Conservation (phyloP, 768 basidiomycete genomes). For the Boletus reticuloceps region DNA sequence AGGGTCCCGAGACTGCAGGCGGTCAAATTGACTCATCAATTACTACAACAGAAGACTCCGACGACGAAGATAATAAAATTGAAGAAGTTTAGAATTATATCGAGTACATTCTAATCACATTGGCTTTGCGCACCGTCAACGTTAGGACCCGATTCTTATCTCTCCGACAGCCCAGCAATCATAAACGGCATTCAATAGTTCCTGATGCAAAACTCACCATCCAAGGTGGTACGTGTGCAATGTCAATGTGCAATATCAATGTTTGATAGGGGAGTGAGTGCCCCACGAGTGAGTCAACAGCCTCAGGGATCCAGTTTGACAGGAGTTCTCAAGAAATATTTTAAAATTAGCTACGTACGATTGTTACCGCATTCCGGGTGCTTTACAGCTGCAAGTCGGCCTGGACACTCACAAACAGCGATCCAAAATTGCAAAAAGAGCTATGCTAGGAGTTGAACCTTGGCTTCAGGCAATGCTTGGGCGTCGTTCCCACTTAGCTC, state of each 20-base stretch:
- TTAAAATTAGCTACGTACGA: slow-evolving; percentile 25
- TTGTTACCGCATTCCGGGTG: slow-evolving; percentile 12
- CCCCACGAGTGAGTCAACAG: slow-evolving; percentile 24
- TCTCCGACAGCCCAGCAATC: not conserved
- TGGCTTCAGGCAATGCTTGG: not conserved
- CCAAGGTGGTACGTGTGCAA: not conserved
- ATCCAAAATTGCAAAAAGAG: not conserved
- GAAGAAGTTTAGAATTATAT: slow-evolving; percentile 60
- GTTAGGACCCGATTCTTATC: not conserved
- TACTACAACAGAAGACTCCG: slow-evolving; percentile 27
- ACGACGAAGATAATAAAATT: slow-evolving; percentile 71
- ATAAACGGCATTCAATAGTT: not conserved
- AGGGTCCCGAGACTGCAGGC: slow-evolving; percentile 49
- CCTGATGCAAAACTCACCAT: not conserved
- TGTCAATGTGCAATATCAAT: not conserved
- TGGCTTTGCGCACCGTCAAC: slow-evolving; percentile 1
- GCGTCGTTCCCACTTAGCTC: slow-evolving; percentile 12
- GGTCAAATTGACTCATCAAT: slow-evolving; percentile 34
- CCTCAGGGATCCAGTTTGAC: slow-evolving; percentile 8
- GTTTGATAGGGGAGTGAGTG: not conserved
- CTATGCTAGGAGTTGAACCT: too few relatives aligned
- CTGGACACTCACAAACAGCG: not conserved
- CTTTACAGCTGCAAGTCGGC: slow-evolving; percentile 6
- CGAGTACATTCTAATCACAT: slow-evolving; percentile 13
- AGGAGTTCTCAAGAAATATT: slow-evolving; percentile 20